Base-by-base conservation (phyloP, 2,329 filamentous ascomycete genomes). In the Plectosphaerella sp. region DNA sequence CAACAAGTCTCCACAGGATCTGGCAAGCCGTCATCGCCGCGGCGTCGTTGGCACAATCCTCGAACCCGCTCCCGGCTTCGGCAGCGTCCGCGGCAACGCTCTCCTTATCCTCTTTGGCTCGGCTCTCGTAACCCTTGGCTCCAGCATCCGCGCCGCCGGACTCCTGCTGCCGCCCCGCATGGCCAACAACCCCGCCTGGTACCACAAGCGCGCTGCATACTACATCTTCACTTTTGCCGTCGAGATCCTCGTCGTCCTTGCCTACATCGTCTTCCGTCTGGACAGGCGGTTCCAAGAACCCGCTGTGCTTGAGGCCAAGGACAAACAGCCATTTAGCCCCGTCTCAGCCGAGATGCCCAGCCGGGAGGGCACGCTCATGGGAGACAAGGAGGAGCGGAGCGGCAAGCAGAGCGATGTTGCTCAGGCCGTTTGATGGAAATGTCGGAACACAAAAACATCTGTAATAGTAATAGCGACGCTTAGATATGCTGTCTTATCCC, bases 161-260 rank as follows among this genome's bases (percentile, higher is more conserved):
- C 25, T 90, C 78, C 67, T 73, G 74, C 51, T 63, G 73, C 1
- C 78, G 76, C 25, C 81, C 75, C 4, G 48, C 39, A 45, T 45
- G 46, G 60, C 62, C 52, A 72, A 45, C 11, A 42, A 82, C 52
- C 83, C 88, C 2, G 85, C 84, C 5, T 88, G 85, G 79, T 93
- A 86, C 64, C 80, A 90, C 61, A 73, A 73, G 62, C 88, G 86
- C 65, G 80, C 84, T 2, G 83, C 80, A 61, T 96, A 91, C 73
- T 96, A 94, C 72, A 71, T 84, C 63, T 89, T 94, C 73, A 88
- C 89, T 70, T 95, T 89, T 63, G 73, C 72, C 15, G 75, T 92
- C 37, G 91, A 96, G 68, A 72, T 92, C 41, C 63, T 87, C 22
- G 83, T 91, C 37, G 77, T 93, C 5, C 79, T 77, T 50, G 70